A percentile compares a stretch with the other conserved stretches of the same genome.
Conservation (phyloP, 2,329 filamentous ascomycete species). For the Epichloe coenophiala region DNA sequence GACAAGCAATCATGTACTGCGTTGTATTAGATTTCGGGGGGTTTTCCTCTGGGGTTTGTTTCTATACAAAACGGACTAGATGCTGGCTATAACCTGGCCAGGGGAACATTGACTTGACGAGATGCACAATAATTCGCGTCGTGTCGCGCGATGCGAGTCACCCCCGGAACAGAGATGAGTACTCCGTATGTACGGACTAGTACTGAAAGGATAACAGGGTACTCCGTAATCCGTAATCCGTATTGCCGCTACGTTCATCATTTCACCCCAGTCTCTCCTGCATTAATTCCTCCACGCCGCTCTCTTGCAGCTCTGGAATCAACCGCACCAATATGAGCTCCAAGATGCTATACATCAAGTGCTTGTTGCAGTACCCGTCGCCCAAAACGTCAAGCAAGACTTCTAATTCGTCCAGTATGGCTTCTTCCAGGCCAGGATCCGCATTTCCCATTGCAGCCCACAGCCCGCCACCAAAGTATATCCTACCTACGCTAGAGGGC, state of each 20-base stretch:
- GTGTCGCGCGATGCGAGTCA: too few species aligned
- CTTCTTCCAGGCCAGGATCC: constrained; percentile 19
- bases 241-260: background rate
- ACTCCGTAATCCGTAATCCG: too few species aligned
- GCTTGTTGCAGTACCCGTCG: constrained; percentile 85
- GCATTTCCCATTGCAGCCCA: constrained; percentile 13
- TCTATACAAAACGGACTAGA: too few species aligned
- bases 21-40: too few species aligned
- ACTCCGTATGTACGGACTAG: background rate
- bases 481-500: constrained; percentile 31
- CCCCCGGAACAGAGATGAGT: too few species aligned
- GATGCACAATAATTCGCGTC: too few species aligned
- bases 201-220: background rate
- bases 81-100: too few species aligned
- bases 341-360: constrained; percentile 69
- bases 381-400: constrained; percentile 59
- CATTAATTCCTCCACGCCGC: constrained; percentile 57
- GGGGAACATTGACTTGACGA: too few species aligned
- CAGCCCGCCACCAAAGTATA: constrained; percentile 35
- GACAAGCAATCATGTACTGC: background rate
- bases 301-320: constrained; percentile 70
- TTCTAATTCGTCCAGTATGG: constrained; percentile 45
- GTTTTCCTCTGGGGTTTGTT: too few species aligned
- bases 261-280: constrained; percentile 47
- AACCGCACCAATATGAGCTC: constrained; percentile 72